Base-by-base conservation (phyloP, 768 basidiomycete species). In the Cystobasidiopsis lactophilus region DNA sequence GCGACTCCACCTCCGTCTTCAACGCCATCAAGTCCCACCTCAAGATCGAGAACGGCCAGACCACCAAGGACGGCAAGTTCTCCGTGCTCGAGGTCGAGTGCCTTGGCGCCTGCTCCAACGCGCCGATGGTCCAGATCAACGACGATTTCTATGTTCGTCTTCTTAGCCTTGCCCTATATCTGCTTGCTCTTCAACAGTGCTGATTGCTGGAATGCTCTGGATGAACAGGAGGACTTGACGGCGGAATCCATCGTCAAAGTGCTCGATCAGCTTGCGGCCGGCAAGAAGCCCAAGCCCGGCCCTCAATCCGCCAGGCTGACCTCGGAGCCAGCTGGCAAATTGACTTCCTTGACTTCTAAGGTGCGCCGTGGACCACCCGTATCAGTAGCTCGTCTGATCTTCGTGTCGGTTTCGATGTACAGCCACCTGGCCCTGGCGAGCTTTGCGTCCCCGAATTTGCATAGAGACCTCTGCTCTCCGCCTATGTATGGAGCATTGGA, bases 51-150 rank as follows among this genome's bases (percentile, higher is more conserved):
- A 52, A 56, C 2, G 91, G 91, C 5, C 76, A 84, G 65, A 89
- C 89, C n/a, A 93, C 93, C 13, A 75, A 76, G 66, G 86, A 98
- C 64, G 82, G 84, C 39, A 95, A 91, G 68, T 98, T 95, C 69
- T 93, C 93, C 10, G 78, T 96, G 40, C 74, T 98, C 53, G 93
- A 98, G 68, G 93, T 96, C 27, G 93, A 98, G 70, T 98, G 93
- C 68, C 80, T 95, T 63, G 93, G 93, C 52, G 91, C 93, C 51
- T 98, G 93, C 71, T 85, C 82, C 62, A 98, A 95, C 69, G 93
- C 86, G 26, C 85, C 84, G 41, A 96, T 96, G 93, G 72, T 98
- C 68, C 86, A 79, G 55, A 74, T 98, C 62, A 80, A 81, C 26
- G 93, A 98, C 64, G 86, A 96, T 66, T 98, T 88, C 71, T 98